phyloP scores from a whole-genome alignment of 164 flowering plant species.

The Magnolia officinalis region DNA sequence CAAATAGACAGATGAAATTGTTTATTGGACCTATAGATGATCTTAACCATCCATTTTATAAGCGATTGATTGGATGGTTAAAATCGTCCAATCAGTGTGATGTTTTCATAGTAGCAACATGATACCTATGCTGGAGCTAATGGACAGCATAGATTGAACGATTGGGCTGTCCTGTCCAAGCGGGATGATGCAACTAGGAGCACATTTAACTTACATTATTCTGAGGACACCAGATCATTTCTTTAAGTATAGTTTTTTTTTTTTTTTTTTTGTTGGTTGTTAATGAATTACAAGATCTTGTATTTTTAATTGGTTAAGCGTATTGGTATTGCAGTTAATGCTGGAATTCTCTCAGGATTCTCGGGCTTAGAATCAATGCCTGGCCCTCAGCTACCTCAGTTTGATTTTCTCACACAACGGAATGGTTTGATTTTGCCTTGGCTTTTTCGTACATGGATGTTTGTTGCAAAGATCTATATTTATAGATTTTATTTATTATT shows the following conservation, averaged over 20 bases:
- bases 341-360: conserved; percentile 21
- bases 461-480: background rate
- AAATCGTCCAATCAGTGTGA: background rate
- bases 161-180: background rate
- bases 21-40: no score
- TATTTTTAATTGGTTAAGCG: background rate
- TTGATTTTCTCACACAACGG: conserved; percentile 16
- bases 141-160: no score
- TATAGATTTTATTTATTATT: background rate
- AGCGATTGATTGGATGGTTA: background rate
- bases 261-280: no score
- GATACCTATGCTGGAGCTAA: no score
- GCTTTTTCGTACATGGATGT: background rate
- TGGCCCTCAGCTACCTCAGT: conserved; percentile 21
- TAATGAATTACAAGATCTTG: background rate
- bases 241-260: background rate
- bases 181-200: background rate
- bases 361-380: conserved; percentile 20
- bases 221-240: background rate
- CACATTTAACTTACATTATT: background rate
- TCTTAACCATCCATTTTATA: background rate
- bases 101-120: no score
- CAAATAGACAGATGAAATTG: background rate
- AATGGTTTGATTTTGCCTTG: conserved; percentile 11
- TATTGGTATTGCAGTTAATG: conserved; percentile 14